Evolutionary conservation across 805 yeast species (phyloP), one percentile per base, ranked within the genome.

Genomic region (Pachysolen tannophilus): DNA sequence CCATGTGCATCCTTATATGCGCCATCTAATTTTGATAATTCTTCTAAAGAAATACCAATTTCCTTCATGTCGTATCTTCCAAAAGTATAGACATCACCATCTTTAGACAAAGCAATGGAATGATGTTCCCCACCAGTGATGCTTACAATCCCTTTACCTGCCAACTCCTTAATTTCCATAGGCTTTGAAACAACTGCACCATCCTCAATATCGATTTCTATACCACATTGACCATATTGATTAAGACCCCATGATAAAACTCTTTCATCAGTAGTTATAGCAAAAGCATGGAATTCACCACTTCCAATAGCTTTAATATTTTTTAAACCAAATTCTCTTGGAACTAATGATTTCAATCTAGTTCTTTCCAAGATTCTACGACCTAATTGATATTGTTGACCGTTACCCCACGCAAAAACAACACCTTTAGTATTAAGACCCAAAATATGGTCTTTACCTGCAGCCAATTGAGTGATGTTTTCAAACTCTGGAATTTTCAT

Each of bases 351-450:
- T 41, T 76, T 71, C 49, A 69, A 70, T 58, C 82, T 71, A 46
- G 78, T 85, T 60, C 84, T 83, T 60, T 76, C 97, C 58, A 78
- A 52, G 17, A 88, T 76, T 49, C 78, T 79, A 51, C 95, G 74
- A 16, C 97, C 99, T 45, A 92, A 67, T 62, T 92, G 97, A 58
- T 68, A 77, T 51, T 85, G 94, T 49, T 88, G 94, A 18, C 97
- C 96, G 54, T 85, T 83, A 46, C 99, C 99, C 98, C 98, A 92
- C 0, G 97, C 88, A 52, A 72, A 86, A 2, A 88, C 97, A 35
- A 78, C 68, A 39, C 98, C 98, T 49, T 75, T 79, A 18, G 73
- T 63, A 54, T 88, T 94, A 25, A 92, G 63, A 17, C 94, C 92
- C 31, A 92, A 55, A 25, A 92, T 55, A 53, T 92, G 98, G 54